These are phyloP conservation scores for Calonectria hawksworthii DNA, from an alignment of 2,329 filamentous ascomycete species.

Conservation along the genomic window DNA sequence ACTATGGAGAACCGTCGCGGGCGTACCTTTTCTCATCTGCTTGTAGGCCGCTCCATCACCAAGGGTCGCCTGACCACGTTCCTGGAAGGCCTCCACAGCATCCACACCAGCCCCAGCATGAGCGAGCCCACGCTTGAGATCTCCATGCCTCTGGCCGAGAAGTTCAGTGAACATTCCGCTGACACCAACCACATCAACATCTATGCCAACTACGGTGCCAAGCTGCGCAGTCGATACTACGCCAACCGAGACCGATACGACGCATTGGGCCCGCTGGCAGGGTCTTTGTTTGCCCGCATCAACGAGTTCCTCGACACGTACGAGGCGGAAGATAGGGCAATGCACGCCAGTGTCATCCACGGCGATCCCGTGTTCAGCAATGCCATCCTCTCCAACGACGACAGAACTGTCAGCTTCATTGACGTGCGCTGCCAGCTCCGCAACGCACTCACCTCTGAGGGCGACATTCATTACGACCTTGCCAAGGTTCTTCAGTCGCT, in stretches of 20 bases:
- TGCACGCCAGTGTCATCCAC: background rate
- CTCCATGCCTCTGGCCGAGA: background rate
- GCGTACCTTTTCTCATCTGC: background rate
- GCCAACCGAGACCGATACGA: background rate
- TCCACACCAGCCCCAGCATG: background rate
- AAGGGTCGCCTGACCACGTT: background rate
- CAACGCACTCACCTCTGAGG: background rate
- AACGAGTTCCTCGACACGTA: conserved; percentile 6
- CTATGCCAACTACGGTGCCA: background rate
- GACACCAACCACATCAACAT: background rate
- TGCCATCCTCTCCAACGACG: conserved; percentile 3
- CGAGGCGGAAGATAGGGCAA: background rate
- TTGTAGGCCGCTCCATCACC: conserved; percentile 1
- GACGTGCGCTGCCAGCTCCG: conserved; percentile 3
- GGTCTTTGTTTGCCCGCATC: background rate
- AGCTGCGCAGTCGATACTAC: background rate
- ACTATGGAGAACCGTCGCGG: conserved; percentile 1
- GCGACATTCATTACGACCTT: conserved; percentile 2
- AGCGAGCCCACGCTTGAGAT: background rate
- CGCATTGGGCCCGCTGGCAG: background rate
- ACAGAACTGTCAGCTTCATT: background rate
- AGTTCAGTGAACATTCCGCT: background rate
- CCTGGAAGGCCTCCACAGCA: background rate
- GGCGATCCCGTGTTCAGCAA: background rate
- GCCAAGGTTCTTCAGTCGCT: conserved; percentile 6